These are phyloP conservation scores for Colletotrichum caudatum DNA, from an alignment of 2,329 filamentous ascomycete genomes.

Conservation along the genomic window DNA sequence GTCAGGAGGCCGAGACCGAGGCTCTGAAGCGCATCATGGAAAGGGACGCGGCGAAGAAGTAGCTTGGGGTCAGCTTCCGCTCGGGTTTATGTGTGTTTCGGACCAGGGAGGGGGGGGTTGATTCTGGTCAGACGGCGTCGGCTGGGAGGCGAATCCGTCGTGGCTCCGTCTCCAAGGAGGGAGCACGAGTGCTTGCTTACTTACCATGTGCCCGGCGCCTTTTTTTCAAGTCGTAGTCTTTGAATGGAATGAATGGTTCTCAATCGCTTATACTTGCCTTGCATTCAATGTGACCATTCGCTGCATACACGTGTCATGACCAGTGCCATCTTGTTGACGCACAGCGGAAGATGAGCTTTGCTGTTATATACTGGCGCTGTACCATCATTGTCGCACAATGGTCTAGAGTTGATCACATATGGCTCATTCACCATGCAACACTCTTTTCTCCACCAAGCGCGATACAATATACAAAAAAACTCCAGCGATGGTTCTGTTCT, in stretches of 20 bases:
- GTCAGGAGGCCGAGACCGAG: slow-evolving; percentile 74
- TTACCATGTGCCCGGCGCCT: not conserved
- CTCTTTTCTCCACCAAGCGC: fast-evolving
- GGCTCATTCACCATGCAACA: slow-evolving; percentile 15
- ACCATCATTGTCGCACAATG: not conserved
- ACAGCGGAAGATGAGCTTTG: too few species aligned
- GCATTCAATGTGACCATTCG: not conserved
- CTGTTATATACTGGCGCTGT: not conserved
- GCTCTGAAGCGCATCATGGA: slow-evolving; percentile 66
- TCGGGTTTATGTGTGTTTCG: not conserved
- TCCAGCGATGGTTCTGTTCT: too few species aligned
- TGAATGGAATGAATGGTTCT: slow-evolving; percentile 24
- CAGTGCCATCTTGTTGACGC: not conserved
- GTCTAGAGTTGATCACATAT: not conserved
- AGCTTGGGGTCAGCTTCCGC: not conserved
- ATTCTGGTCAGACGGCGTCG: slow-evolving; percentile 7
- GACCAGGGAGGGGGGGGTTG: not conserved
- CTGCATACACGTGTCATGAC: not conserved
- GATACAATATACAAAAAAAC: not conserved
- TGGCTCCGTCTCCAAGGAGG: not conserved
- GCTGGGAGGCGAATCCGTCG: not conserved
- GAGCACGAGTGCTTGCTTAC: slow-evolving; percentile 11
- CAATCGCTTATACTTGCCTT: not conserved
- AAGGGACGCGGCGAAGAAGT: slow-evolving; percentile 22
- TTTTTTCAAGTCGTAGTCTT: slow-evolving; percentile 11